Conservation (phyloP, 257 asterid species). For the Hygrophila difformis region DNA sequence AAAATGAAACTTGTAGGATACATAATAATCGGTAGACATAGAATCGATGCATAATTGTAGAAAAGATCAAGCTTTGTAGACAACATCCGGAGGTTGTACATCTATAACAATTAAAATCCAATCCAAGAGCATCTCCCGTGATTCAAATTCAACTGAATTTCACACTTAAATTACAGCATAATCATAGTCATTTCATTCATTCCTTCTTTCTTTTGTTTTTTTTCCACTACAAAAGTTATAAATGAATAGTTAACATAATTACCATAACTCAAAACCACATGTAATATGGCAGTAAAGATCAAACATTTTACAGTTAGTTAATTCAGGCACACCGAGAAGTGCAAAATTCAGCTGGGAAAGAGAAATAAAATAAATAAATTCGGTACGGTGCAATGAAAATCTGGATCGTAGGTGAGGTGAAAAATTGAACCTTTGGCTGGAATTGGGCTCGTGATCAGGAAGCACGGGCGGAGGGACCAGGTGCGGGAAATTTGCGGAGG, state of each 20-base stretch:
- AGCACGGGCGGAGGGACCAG: constrained; percentile 24
- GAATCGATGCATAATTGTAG: too few species aligned
- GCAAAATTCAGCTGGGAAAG: constrained; percentile 11
- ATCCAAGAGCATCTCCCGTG: neutral
- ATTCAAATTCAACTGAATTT: constrained; percentile 3
- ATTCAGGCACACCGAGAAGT: constrained; percentile 13
- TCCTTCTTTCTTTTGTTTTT: too few species aligned
- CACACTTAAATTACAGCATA: too few species aligned
- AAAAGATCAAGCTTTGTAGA: neutral
- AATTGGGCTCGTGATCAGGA: constrained; percentile 24
- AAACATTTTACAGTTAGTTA: constrained; percentile 17
- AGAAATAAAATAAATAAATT: too few species aligned
- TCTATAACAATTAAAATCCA: too few species aligned
- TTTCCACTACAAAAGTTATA: too few species aligned
- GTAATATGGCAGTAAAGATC: constrained; percentile 21
- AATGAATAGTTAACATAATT: too few species aligned
- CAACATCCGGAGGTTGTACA: too few species aligned
- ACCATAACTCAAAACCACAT: too few species aligned
- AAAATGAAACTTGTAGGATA: too few species aligned
- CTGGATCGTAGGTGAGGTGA: constrained; percentile 27
- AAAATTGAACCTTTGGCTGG: constrained; percentile 40
- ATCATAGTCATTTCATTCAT: too few species aligned
- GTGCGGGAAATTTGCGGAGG: constrained; percentile 31
- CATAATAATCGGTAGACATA: too few species aligned
- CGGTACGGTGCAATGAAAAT: constrained; percentile 13